These are phyloP conservation scores for Biscogniauxia marginata DNA, from an alignment of 2,329 filamentous ascomycete species.

Conservation along the genomic window DNA sequence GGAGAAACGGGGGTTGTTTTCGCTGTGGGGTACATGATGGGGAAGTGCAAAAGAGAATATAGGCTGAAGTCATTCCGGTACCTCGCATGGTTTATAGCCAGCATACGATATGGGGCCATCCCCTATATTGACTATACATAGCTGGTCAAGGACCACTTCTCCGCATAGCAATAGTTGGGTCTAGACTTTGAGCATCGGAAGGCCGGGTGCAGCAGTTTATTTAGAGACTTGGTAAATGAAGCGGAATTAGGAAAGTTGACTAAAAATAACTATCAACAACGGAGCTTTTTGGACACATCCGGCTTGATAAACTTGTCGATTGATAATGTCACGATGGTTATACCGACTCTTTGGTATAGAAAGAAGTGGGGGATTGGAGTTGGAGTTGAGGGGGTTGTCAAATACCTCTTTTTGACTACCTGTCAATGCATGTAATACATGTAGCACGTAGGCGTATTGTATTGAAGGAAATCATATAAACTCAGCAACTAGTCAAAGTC, in stretches of 20 bases:
- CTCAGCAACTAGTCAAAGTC: too few species aligned
- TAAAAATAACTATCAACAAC: neutral
- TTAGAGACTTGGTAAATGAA: neutral
- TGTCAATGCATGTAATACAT: too few species aligned
- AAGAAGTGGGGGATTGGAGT: neutral
- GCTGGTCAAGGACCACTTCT: constrained; percentile 2
- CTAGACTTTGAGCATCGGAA: neutral
- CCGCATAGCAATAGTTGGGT: neutral
- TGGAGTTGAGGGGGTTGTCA: neutral
- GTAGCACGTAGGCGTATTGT: too few species aligned
- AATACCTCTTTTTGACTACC: neutral
- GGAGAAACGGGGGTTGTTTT: neutral
- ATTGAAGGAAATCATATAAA: too few species aligned
- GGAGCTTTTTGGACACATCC: neutral
- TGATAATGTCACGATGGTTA: neutral
- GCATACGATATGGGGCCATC: constrained; percentile 14
- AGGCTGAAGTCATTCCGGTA: constrained; percentile 22
- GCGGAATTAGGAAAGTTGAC: neutral
- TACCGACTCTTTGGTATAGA: neutral
- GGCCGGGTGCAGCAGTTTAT: neutral
- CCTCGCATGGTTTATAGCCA: constrained; percentile 9
- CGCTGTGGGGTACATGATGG: constrained; percentile 14
- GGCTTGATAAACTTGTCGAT: neutral
- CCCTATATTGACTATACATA: constrained; percentile 6
- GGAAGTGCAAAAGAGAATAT: constrained; percentile 6